These are phyloP conservation scores for Peziza echinospora DNA, from an alignment of 495 filamentous ascomycete species.

Conservation along the genomic window DNA sequence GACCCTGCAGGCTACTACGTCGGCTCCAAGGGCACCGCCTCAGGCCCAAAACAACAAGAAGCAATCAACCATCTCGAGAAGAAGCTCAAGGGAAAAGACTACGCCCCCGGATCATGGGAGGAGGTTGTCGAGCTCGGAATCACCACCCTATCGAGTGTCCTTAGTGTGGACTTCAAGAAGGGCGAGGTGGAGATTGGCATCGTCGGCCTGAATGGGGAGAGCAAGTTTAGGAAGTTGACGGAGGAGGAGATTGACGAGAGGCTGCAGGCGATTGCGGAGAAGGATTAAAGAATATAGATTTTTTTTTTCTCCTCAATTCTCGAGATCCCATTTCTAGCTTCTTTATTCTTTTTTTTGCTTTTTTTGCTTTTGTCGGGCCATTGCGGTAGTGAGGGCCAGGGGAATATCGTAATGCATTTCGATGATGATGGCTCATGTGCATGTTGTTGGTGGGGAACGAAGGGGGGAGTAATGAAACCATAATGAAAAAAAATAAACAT, in stretches of 20 bases:
- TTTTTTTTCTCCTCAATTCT: too few relatives aligned
- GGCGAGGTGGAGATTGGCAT: constrained; percentile 94
- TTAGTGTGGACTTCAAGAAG: constrained; percentile 99
- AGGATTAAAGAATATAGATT: constrained; percentile 63
- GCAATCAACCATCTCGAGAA: constrained; percentile 94
- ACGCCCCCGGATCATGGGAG: constrained; percentile 80
- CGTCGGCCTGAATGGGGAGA: constrained; percentile 64
- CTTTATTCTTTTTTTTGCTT: too few relatives aligned
- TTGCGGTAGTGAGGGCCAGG: too few relatives aligned
- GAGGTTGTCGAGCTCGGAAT: constrained; percentile 95
- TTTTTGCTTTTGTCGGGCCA: too few relatives aligned
- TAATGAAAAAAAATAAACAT: too few relatives aligned
- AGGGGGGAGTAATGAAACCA: too few relatives aligned
- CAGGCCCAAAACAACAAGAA: constrained; percentile 94
- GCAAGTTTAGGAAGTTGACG: constrained; percentile 71
- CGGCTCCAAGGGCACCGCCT: constrained; percentile 93
- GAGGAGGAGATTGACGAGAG: constrained; percentile 97
- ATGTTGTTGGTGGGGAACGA: too few relatives aligned
- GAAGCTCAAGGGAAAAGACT: constrained; percentile 99
- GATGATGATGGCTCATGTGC: too few relatives aligned
- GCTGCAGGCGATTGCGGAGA: constrained; percentile 91
- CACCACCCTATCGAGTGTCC: constrained; percentile 75
- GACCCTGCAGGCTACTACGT: constrained; percentile 95
- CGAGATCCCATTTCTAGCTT: too few relatives aligned
- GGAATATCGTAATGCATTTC: too few relatives aligned